Percentiles rank a stretch among this genome's conserved stretches.
These are phyloP conservation scores for Acanthamoeba lenticulata DNA, from an alignment of 208 protist species.

Conservation along the genomic window DNA sequence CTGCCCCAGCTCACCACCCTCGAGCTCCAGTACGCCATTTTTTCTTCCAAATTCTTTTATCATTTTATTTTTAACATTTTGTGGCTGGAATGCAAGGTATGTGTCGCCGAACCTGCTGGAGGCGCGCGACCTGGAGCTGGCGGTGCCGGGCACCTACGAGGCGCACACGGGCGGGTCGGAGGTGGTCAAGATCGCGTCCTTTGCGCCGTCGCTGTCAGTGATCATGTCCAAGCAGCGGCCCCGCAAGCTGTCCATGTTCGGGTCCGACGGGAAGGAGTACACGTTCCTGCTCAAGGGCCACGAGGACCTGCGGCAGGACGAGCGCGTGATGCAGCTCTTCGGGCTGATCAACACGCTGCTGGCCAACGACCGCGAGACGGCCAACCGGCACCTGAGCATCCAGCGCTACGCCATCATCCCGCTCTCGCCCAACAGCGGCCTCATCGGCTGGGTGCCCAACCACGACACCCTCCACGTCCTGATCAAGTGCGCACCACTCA, in stretches of 20 bases:
- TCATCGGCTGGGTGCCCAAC: slow-evolving; percentile 96
- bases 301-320: slow-evolving; percentile 96
- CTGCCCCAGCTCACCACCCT: slow-evolving; percentile 95
- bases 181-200: slow-evolving; percentile 95
- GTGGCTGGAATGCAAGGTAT: slow-evolving; percentile 68
- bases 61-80: neutral
- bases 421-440: slow-evolving; percentile 97
- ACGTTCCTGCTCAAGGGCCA: slow-evolving; percentile 98
- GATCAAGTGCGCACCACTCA: slow-evolving; percentile 98
- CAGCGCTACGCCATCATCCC: slow-evolving; percentile 98
- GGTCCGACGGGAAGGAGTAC: slow-evolving; percentile 96
- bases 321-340: slow-evolving; percentile 99
- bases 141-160: slow-evolving; percentile 91
- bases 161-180: slow-evolving; percentile 91
- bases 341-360: slow-evolving; percentile 99
- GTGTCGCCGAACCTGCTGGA: slow-evolving; percentile 96
- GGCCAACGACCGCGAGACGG: slow-evolving; percentile 89
- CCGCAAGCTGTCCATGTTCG: slow-evolving; percentile 95
- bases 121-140: slow-evolving; percentile 94
- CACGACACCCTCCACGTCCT: slow-evolving; percentile 87
- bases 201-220: slow-evolving; percentile 94
- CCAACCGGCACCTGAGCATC: slow-evolving; percentile 92
- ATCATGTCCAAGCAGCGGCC: slow-evolving; percentile 99
- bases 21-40: slow-evolving; percentile 90
- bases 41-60: neutral